Conservation (phyloP, 108 stramenopile genomes). For the Nannochloropsis salina region DNA sequence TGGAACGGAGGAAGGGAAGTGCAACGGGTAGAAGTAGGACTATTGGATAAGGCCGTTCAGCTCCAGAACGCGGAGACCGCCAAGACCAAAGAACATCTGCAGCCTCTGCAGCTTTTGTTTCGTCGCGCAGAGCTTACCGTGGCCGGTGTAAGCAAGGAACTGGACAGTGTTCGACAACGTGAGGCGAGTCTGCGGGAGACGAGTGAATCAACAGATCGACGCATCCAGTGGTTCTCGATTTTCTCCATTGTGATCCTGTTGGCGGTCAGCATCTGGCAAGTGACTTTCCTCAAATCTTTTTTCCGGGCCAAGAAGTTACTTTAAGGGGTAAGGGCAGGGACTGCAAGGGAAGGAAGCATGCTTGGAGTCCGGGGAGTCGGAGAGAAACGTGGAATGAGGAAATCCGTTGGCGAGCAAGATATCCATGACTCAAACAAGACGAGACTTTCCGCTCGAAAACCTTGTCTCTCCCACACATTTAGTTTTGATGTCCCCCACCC, state of each 20-base stretch:
- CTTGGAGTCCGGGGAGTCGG: too few relatives aligned
- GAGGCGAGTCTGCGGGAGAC: neutral
- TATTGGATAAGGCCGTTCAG: neutral
- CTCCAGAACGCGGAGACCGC: neutral
- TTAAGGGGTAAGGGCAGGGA: neutral
- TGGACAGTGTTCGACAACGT: neutral
- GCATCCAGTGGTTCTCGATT: neutral
- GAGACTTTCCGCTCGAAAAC: too few relatives aligned
- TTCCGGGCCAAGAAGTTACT: neutral
- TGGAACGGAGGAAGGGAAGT: neutral
- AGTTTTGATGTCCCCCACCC: too few relatives aligned
- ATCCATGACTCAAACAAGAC: too few relatives aligned
- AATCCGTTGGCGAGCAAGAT: too few relatives aligned
- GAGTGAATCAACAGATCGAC: neutral
- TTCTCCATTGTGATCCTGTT: neutral
- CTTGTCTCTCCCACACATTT: too few relatives aligned
- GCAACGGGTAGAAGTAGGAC: constrained; percentile 19
- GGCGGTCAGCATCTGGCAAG: neutral
- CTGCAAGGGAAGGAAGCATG: too few relatives aligned
- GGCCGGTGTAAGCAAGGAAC: constrained; percentile 11
- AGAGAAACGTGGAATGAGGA: too few relatives aligned
- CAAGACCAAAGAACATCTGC: constrained; percentile 14
- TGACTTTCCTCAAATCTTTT: constrained; percentile 14
- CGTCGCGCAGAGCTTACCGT: neutral
- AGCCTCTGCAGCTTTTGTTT: constrained; percentile 15